Evolutionary conservation across 1,284 basidiomycete genomes (phyloP).

Genomic region (Schizophyllum amplum): DNA sequence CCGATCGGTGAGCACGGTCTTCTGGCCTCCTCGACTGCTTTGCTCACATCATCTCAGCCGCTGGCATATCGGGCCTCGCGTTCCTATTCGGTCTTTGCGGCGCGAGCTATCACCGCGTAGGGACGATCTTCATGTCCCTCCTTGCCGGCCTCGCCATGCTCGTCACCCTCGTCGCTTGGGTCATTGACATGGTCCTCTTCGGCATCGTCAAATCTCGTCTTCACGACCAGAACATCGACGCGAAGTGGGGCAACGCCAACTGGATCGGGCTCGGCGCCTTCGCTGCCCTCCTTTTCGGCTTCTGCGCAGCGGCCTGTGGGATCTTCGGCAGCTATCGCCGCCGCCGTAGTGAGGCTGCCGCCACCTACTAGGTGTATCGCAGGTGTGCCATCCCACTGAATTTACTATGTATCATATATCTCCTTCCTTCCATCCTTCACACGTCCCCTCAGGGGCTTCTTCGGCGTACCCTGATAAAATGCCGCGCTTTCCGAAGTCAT

Average conservation of each 20-base stretch:
- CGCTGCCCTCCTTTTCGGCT: slow-evolving; percentile 34
- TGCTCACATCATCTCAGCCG: neutral
- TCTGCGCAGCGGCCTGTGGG: neutral
- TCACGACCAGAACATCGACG: slow-evolving; percentile 38
- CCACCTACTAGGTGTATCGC: neutral
- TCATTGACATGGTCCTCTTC: slow-evolving; percentile 77
- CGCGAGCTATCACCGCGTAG: slow-evolving; percentile 50
- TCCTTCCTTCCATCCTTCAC: neutral
- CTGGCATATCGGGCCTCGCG: slow-evolving; percentile 64
- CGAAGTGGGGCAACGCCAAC: slow-evolving; percentile 64
- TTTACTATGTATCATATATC: too few relatives aligned
- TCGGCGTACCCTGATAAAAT: neutral
- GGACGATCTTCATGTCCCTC: slow-evolving; percentile 74
- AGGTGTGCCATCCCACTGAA: neutral
- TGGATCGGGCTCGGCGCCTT: slow-evolving; percentile 74
- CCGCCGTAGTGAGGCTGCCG: neutral
- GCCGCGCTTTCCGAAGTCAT: neutral
- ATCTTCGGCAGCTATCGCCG: slow-evolving; percentile 1
- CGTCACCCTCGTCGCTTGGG: slow-evolving; percentile 57
- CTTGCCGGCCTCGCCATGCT: slow-evolving; percentile 55
- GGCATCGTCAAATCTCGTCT: slow-evolving; percentile 58
- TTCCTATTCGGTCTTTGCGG: slow-evolving; percentile 68
- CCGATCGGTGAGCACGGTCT: slow-evolving; percentile 47
- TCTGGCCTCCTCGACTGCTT: neutral
- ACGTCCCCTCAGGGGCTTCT: neutral